Percentiles rank a stretch among this genome's conserved stretches.
Evolutionary conservation across 2,329 filamentous ascomycete species (phyloP).

Genomic region (Orbilia ellipsospora): DNA sequence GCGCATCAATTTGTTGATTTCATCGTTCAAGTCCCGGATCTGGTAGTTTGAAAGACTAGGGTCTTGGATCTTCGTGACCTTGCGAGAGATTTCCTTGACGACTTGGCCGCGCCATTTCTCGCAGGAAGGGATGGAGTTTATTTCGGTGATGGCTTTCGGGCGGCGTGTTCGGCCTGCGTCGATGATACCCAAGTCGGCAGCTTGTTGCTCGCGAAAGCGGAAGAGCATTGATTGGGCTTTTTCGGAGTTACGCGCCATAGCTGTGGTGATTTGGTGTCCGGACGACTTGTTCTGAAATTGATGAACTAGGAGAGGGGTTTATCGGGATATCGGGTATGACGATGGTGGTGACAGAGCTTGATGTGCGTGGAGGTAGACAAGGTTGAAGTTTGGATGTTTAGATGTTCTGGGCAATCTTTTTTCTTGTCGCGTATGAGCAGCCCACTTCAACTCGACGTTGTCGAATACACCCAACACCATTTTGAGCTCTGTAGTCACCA

Average conservation of each 20-base stretch:
- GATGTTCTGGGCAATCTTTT: constrained; percentile 17
- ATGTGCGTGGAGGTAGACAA: constrained; percentile 6
- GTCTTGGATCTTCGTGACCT: constrained; percentile 96
- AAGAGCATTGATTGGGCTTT: constrained; percentile 99
- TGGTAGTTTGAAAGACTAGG: constrained; percentile 91
- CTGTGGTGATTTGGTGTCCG: constrained; percentile 8
- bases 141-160: constrained; percentile 88
- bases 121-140: constrained; percentile 84
- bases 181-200: constrained; percentile 93
- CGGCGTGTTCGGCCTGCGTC: constrained; percentile 86
- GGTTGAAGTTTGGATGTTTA: constrained; percentile 1
- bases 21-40: constrained; percentile 96
- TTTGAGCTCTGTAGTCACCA: constrained; percentile 29
- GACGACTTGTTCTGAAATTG: not conserved
- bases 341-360: constrained; percentile 2
- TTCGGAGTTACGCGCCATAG: constrained; percentile 70
- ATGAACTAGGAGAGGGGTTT: not conserved
- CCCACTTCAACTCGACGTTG: not conserved
- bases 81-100: constrained; percentile 94
- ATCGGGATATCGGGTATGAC: not conserved
- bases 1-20: constrained; percentile 98
- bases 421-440: constrained; percentile 51
- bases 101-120: constrained; percentile 99
- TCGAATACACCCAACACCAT: not conserved
- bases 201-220: constrained; percentile 97